Base-by-base conservation (phyloP, 2,329 filamentous ascomycete genomes). In the Zymoseptoria passerinii region DNA sequence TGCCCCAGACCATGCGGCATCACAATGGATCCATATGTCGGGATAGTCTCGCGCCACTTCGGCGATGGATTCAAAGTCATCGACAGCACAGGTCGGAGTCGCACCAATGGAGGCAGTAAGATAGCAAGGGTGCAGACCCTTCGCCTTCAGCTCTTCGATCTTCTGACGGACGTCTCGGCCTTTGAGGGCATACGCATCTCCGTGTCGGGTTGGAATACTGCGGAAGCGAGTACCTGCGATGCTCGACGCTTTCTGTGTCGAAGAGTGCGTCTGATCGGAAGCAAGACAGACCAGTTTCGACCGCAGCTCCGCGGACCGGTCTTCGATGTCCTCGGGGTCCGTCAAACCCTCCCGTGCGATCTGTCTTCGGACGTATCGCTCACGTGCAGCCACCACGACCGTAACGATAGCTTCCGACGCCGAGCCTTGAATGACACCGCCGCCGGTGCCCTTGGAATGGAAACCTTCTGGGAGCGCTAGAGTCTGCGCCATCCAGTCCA, bases 391-490 rank as follows among this genome's bases (percentile, higher is more conserved):
- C 1, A 95, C 87, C 80, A 96, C 88, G 63, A 88, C 86, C 0
- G 90, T 95, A 5, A 94, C 83, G 50, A 96, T 82, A 13, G 91
- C 89, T 75, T 97, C 92, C 59, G 87, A 91, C 0, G 92, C 92
- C 35, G 86, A 91, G 20, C 92, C 91, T 72, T 96, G 92, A 62
- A 97, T 94, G n/a, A 96, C 91, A 29, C 92, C 92, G 19, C 92
- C 92, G 48, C 91, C 91, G 59, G 84, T 80, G 0, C 85, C 87
- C 0, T 85, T 84, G 52, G 88, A 92, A 19, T 88, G 77, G 70
- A 86, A 97, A 65, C 82, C 87, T 9, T 81, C 75, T 0, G 92
- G 91, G 23, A 97, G 77, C 1, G 77, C 83, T 10, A 96, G 74
- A 8, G 90, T 81, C 71, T 87, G 83, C 16, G 87, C 90, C 3